These are phyloP conservation scores for Cnidoscolus chayamansa DNA, from an alignment of 441 rosid species.

Conservation along the genomic window DNA sequence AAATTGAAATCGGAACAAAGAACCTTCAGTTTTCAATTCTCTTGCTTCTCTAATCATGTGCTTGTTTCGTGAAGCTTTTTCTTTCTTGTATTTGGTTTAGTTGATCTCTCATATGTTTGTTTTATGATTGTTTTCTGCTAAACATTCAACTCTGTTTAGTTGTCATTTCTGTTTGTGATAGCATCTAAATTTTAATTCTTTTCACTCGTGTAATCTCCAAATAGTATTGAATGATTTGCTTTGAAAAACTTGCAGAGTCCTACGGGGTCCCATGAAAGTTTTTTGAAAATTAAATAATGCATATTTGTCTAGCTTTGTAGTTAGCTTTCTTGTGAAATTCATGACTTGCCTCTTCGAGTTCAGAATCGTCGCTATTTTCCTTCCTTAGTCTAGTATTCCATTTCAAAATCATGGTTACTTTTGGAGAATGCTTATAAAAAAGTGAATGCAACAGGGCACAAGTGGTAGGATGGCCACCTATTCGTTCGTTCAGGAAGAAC, in stretches of 20 bases:
- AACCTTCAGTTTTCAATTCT: not conserved
- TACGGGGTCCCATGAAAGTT: not conserved
- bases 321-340: too few species aligned
- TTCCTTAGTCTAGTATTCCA: too few species aligned
- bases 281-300: not conserved
- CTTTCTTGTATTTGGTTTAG: not conserved
- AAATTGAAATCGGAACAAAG: not conserved
- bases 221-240: not conserved
- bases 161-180: not conserved
- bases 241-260: not conserved
- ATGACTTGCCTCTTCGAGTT: too few species aligned
- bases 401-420: not conserved
- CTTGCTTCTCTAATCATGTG: not conserved
- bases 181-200: not conserved
- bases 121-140: constrained; percentile 12
- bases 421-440: constrained; percentile 15
- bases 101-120: not conserved
- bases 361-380: too few species aligned
- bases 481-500: constrained; percentile 55
- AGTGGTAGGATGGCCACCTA: constrained; percentile 68
- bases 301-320: not conserved
- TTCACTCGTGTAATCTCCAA: not conserved
- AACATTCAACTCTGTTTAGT: not conserved
- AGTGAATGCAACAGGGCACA: constrained; percentile 42
- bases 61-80: not conserved